phyloP scores from a whole-genome alignment of 805 yeast genomes.

The Metschnikowia amazonensis region DNA sequence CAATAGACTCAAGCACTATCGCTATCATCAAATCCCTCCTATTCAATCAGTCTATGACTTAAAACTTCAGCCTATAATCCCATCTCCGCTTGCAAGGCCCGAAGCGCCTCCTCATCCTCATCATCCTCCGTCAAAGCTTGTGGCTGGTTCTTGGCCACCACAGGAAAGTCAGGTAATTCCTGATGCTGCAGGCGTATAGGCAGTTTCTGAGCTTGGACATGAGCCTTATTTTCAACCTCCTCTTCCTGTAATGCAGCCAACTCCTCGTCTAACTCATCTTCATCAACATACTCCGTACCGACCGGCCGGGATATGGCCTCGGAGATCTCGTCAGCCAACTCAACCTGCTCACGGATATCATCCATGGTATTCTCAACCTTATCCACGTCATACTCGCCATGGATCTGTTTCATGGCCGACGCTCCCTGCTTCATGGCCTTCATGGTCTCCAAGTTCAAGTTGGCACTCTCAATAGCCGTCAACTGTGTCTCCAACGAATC shows the following conservation, averaged over 20 bases:
- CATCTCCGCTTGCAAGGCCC: conserved; percentile 82
- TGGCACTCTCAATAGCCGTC: conserved; percentile 88
- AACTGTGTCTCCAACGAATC: conserved; percentile 88
- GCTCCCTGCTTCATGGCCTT: conserved; percentile 99
- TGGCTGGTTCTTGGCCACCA: conserved; percentile 39
- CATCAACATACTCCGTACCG: conserved; percentile 76
- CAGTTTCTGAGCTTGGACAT: conserved; percentile 19
- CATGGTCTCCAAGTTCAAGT: conserved; percentile 96
- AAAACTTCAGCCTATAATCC: conserved; percentile 65
- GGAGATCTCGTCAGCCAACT: conserved; percentile 88
- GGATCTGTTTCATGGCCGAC: conserved; percentile 92
- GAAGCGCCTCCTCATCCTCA: conserved; percentile 79
- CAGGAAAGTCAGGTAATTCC: conserved; percentile 43
- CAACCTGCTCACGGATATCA: conserved; percentile 95
- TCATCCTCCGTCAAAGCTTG: conserved; percentile 51
- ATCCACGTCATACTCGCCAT: conserved; percentile 91
- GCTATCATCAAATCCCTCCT: too few relatives aligned
- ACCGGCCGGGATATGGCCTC: conserved; percentile 95
- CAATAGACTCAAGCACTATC: too few relatives aligned
- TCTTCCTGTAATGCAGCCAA: conserved; percentile 85
- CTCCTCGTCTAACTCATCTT: conserved; percentile 93
- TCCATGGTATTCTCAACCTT: conserved; percentile 98
- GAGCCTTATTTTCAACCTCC: conserved; percentile 49
- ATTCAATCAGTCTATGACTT: too few relatives aligned
- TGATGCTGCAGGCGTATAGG: conserved; percentile 10